Conservation (phyloP, 495 filamentous ascomycete species). For the Baudoinia panamericana region DNA sequence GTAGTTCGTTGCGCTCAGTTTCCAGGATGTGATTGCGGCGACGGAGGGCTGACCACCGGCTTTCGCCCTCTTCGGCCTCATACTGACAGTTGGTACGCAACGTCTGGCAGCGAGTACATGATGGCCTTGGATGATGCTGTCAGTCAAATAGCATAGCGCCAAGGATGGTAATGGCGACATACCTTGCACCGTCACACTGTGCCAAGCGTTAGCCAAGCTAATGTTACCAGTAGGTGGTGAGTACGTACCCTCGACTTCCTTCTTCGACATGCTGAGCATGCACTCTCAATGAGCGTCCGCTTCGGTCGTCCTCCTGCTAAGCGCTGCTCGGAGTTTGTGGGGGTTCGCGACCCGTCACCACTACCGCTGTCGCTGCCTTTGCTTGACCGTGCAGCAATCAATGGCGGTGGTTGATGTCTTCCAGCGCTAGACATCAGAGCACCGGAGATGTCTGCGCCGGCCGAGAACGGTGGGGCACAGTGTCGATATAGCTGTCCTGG, state of each 20-base stretch:
- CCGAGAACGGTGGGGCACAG: neutral
- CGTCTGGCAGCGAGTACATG: constrained; percentile 11
- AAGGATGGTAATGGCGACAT: neutral
- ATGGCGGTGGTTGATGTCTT: neutral
- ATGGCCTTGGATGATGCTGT: constrained; percentile 3
- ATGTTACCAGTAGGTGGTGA: neutral
- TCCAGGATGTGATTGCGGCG: constrained; percentile 14
- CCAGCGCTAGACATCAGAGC: neutral
- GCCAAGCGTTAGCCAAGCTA: neutral
- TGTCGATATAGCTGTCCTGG: neutral
- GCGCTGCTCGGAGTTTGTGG: neutral
- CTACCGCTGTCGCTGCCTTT: neutral
- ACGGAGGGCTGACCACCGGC: constrained; percentile 14
- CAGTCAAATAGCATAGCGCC: neutral
- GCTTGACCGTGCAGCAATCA: neutral
- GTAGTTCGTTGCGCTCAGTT: constrained; percentile 7
- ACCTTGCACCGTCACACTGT: constrained; percentile 18
- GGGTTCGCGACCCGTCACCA: neutral
- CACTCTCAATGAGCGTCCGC: constrained; percentile 18
- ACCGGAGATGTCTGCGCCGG: neutral
- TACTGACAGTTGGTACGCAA: constrained; percentile 12
- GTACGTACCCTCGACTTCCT: constrained; percentile 15
- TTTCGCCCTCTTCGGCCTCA: constrained; percentile 21
- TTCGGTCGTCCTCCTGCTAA: constrained; percentile 1
- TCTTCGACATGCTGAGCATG: constrained; percentile 14